Conservation (phyloP, 2,329 filamentous ascomycete species). For the Aspergillus alliaceus region DNA sequence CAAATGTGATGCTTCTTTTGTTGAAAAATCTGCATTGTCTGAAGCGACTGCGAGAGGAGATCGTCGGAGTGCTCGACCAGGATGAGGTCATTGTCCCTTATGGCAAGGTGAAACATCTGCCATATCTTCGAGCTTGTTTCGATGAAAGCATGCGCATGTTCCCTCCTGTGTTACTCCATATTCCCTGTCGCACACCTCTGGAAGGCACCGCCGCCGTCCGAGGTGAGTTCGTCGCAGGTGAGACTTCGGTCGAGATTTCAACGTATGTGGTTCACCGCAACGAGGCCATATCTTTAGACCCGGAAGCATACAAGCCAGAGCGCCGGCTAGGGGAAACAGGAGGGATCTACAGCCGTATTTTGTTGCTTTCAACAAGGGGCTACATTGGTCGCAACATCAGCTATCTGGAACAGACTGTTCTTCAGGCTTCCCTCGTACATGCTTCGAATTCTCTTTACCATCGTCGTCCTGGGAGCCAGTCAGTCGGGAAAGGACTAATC, state of each 20-base stretch:
- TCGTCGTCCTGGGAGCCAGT: not conserved
- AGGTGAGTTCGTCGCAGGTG: slow-evolving; percentile 29
- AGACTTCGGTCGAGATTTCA: slow-evolving; percentile 45
- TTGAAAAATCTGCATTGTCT: slow-evolving; percentile 46
- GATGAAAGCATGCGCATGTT: slow-evolving; percentile 49
- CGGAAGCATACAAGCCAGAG: slow-evolving; percentile 38
- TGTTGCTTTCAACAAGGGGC: slow-evolving; percentile 33
- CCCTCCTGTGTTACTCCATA: slow-evolving; percentile 41
- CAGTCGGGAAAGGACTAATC: not conserved
- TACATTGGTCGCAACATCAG: not conserved
- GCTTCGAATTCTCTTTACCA: not conserved
- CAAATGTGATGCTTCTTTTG: slow-evolving; percentile 53
- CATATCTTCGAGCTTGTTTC: slow-evolving; percentile 52
- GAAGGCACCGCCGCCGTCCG: slow-evolving; percentile 42
- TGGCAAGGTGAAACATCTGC: slow-evolving; percentile 49
- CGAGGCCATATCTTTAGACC: slow-evolving; percentile 32
- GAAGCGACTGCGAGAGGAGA: slow-evolving; percentile 41
- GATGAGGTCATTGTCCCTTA: slow-evolving; percentile 48
- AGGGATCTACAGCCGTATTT: slow-evolving; percentile 39
- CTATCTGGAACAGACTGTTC: not conserved
- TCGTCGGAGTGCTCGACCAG: slow-evolving; percentile 42
- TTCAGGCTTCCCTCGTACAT: not conserved
- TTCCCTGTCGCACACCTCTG: slow-evolving; percentile 45
- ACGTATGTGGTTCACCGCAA: slow-evolving; percentile 41
- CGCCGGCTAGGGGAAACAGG: slow-evolving; percentile 41